Base-by-base conservation (phyloP, 1,284 basidiomycete genomes). In the Ustilago trichophora region DNA sequence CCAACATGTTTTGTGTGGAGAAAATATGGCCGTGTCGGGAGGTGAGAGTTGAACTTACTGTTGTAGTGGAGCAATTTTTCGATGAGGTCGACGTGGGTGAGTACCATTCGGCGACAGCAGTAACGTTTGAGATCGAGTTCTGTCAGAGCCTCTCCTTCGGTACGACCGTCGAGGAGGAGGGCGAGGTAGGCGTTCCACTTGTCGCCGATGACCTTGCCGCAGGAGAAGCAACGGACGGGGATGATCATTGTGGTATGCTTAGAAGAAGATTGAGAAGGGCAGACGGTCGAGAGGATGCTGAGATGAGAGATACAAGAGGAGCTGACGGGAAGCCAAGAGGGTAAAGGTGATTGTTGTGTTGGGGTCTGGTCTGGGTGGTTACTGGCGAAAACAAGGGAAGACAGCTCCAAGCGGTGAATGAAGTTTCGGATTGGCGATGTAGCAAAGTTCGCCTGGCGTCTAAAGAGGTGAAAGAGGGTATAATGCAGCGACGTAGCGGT, bases 11-110 rank as follows among this genome's bases (percentile, higher is more conserved):
- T n/a, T n/a, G n/a, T n/a, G n/a, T n/a, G 26, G 15, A 29, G 13
- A 31, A 12, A 24, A 19, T 27, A n/a, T 32, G 25, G 36, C 16
- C 4, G 29, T 3, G 32, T 35, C 3, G 25, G 16, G 11, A 3
- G 34, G 16, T 32, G 22, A 27, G n/a, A 11, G 5, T 9, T 13
- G 16, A 31, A 88, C 92, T 77, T 70, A 96, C 93, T 93, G 84
- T 95, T 96, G 83, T 96, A 97, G 78, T 95, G 92, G 22, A 97
- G 85, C 16, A 96, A 86, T 83, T 96, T 97, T 83, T 97, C 93
- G 73, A 97, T 96, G 60, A 97, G 85, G 83, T 97, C 94, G 62
- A 97, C 93, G 82, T 98, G 95, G 0, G 95, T 98, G 52, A 98
- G 84, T 11, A 98, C 92, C 95, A 98, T 98, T 50, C 95, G 87